Conservation (phyloP, 2,329 filamentous ascomycete species). For the Plenodomus biglobosus region DNA sequence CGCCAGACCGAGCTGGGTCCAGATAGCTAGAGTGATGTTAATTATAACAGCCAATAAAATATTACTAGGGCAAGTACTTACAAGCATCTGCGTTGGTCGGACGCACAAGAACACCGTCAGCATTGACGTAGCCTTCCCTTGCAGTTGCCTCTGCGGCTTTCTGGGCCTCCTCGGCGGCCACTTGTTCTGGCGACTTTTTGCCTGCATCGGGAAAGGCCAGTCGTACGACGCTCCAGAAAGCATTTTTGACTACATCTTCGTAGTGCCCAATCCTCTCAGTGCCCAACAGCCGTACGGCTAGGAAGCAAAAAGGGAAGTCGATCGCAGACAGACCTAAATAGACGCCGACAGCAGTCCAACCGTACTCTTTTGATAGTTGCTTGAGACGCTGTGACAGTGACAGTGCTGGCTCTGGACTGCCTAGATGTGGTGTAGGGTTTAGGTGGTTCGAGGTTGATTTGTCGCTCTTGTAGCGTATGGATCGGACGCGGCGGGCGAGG, state of each 20-base stretch:
- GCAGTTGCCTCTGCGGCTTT: slow-evolving; percentile 10
- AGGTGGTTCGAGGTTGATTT: slow-evolving; percentile 30
- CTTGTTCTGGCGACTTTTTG: slow-evolving; percentile 51
- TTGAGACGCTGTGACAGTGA: slow-evolving; percentile 72
- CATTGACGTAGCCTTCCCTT: slow-evolving; percentile 42
- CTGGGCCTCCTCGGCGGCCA: slow-evolving; percentile 40
- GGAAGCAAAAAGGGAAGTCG: slow-evolving; percentile 94
- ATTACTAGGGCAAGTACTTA: slow-evolving; percentile 50
- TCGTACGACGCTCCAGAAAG: slow-evolving; percentile 61
- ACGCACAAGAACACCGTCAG: slow-evolving; percentile 65
- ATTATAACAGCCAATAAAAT: neutral
- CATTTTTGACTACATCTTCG: slow-evolving; percentile 68
- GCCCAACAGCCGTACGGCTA: slow-evolving; percentile 79
- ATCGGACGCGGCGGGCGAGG: slow-evolving; percentile 32
- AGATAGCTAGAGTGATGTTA: slow-evolving; percentile 54
- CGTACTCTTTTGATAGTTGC: slow-evolving; percentile 87
- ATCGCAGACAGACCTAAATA: slow-evolving; percentile 80
- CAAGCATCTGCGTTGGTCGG: slow-evolving; percentile 67
- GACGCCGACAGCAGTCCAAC: slow-evolving; percentile 89
- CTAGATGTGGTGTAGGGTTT: slow-evolving; percentile 45
- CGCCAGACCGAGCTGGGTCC: slow-evolving; percentile 87
- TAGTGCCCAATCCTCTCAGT: slow-evolving; percentile 79
- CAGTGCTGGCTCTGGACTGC: slow-evolving; percentile 45
- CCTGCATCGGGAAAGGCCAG: slow-evolving; percentile 60
- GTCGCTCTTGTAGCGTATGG: slow-evolving; percentile 44